These are phyloP conservation scores for Phoma sp. DNA, from an alignment of 2,329 filamentous ascomycete genomes.

Conservation along the genomic window DNA sequence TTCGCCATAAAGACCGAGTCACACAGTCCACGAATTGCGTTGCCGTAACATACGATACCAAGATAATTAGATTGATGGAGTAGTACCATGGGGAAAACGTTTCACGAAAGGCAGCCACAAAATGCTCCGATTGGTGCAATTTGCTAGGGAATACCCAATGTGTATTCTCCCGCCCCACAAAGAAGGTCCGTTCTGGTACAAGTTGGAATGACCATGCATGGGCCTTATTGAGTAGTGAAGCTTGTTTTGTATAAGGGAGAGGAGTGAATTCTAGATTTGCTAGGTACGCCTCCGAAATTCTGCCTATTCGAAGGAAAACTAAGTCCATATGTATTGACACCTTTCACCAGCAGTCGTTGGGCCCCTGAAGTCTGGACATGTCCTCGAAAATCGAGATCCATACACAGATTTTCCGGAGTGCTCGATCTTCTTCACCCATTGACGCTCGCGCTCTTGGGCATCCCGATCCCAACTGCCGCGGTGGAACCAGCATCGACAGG, in stretches of 20 bases:
- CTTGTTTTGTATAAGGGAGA: background rate
- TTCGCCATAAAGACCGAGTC: background rate
- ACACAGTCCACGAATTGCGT: slow-evolving; percentile 7
- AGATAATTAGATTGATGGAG: slow-evolving; percentile 11
- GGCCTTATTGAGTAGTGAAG: background rate
- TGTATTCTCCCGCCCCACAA: background rate
- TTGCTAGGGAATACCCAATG: background rate
- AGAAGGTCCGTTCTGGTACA: background rate
- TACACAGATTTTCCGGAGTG: background rate
- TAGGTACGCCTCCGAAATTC: background rate
- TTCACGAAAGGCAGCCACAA: background rate
- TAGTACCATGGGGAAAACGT: background rate
- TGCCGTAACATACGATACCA: slow-evolving; percentile 4
- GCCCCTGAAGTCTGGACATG: background rate
- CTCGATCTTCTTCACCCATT: slow-evolving; percentile 24
- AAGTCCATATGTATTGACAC: background rate
- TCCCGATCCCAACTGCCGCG: slow-evolving; percentile 36
- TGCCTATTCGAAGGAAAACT: background rate
- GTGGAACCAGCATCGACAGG: slow-evolving; percentile 44
- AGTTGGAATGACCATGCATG: background rate
- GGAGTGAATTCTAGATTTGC: background rate
- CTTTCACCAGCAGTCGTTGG: background rate
- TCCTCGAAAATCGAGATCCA: background rate
- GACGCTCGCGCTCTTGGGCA: slow-evolving; percentile 29
- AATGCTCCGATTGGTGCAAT: slow-evolving; percentile 24